Evolutionary conservation across 768 basidiomycete genomes (phyloP), one percentile per base, ranked within the genome.

Genomic region (Suillus luteus): DNA sequence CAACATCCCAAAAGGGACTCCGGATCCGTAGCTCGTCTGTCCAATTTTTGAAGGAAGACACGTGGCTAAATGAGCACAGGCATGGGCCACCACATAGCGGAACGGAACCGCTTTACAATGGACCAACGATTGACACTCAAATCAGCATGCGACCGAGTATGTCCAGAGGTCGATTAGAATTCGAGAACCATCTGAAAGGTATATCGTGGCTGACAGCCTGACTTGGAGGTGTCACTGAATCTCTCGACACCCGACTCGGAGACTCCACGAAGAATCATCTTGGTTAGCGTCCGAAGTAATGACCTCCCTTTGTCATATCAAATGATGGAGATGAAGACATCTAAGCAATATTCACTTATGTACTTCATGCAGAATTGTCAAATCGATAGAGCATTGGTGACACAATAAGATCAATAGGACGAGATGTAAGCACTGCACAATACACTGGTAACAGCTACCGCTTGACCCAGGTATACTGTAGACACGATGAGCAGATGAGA

Each of bases 391-490:
- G 22, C 12, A 48, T 14, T 48, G 46, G 46, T 48, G 22, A 24
- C 3, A 48, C 22, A 4, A 48, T 48, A 22, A 24, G 12, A 48
- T 22, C 22, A 1, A 22, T 5, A n/a, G n/a, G 12, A 48, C 22
- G 12, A 31, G 24, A 58, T 4, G 24, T 24, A 58, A 5, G 17
- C 7, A 57, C 55, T 38, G 22, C 3, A 7, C 1, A 22, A 38
- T 8, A 38, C 3, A 5, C n/a, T 19, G 17, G 22, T 1, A 17
- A 57, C 17, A 10, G 69, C 77, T 82, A 97, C 76, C 96, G 92
- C 81, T 96, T 99, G 89, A 97, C 95, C 96, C 96, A 99, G 64
- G 93, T 80, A 70, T 92, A 92, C 92, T 94, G 75, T 66, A 10
- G 49, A 22, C 64, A 44, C 33, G 31, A 37, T 60, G 17, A 67